Conservation (phyloP, 1,139 yeast genomes). For the Protomyces arabidopsidicola region DNA sequence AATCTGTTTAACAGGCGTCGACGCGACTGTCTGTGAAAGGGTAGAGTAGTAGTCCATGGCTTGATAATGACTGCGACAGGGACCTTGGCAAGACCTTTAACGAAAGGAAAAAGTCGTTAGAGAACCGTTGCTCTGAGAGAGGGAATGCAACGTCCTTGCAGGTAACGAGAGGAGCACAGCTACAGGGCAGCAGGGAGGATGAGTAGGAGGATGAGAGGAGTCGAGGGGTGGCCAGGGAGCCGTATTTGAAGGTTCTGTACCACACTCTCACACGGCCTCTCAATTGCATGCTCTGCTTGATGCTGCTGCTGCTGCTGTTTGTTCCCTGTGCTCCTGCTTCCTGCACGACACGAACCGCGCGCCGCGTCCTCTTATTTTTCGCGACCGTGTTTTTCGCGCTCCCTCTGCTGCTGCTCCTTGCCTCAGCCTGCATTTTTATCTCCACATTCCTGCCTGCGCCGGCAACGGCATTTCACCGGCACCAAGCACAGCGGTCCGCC, state of each 20-base stretch:
- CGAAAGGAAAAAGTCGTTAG: too few species aligned
- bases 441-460: not conserved
- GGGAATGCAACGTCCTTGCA: too few species aligned
- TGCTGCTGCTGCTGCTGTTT: too few species aligned
- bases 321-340: too few species aligned
- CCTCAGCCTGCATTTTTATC: not conserved
- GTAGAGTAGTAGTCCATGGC: constrained; percentile 15
- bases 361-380: too few species aligned
- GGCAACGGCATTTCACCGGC: too few species aligned
- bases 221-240: not conserved
- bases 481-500: too few species aligned
- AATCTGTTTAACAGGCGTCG: constrained; percentile 25
- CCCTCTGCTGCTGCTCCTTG: not conserved
- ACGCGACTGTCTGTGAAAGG: not conserved
- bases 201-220: not conserved
- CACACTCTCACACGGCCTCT: too few species aligned
- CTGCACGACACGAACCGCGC: too few species aligned
- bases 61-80: not conserved
- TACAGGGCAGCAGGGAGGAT: not conserved
- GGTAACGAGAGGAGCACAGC: not conserved
- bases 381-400: not conserved
- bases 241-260: not conserved
- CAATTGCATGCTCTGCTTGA: too few species aligned
- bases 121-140: too few species aligned
- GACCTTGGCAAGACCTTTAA: too few species aligned